Evolutionary conservation across 257 asterid genomes (phyloP), one percentile per base, ranked within the genome.

Genomic region (Rubia yunnanensis): DNA sequence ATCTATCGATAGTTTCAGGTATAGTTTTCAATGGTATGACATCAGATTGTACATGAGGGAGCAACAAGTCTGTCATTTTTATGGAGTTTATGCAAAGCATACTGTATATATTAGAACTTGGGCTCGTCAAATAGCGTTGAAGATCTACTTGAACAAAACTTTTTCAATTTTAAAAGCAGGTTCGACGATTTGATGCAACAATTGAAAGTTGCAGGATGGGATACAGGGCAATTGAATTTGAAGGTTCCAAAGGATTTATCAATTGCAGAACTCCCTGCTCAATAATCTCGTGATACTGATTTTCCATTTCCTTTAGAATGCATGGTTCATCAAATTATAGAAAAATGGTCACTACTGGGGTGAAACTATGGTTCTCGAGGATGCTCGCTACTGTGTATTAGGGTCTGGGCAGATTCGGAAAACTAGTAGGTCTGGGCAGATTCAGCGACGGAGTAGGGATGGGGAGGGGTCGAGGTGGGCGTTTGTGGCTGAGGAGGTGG

Each of bases 51-150:
- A 67, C 83, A 89, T 97, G 96, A 89, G 67, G 95, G 92, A 66
- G 99, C 99, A 66, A 79, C 95, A 60, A 82, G 92, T 72, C 52
- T 87, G 18, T 84, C 99, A 0, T 86, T 92, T 59, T 69, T 92
- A 61, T 86, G 94, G 61, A 84, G 97, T 65, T 77, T 92, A 48
- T 92, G 96, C 94, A 97, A 92, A 73, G 80, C 97, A 17, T 86
- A 87, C 78, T 89, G 95, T 95, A 87, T 92, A 41, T 83, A 84
- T 73, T 88, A 82, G 68, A 82, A 87, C 35, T 70, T 82, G 85
- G 78, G 70, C 60, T 70, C 71, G 70, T 80, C 86, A 61, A 80
- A 65, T 31, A 80, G 80, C 35, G 61, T 61, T 20, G 66, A 76
- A 61, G 72, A 68, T 53, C 88, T 74, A 65, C 84, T 92, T 13